A percentile compares a stretch with the other conserved stretches of the same genome.
These are phyloP conservation scores for Trichoderma asperellum DNA, from an alignment of 2,329 filamentous ascomycete species.

Conservation along the genomic window DNA sequence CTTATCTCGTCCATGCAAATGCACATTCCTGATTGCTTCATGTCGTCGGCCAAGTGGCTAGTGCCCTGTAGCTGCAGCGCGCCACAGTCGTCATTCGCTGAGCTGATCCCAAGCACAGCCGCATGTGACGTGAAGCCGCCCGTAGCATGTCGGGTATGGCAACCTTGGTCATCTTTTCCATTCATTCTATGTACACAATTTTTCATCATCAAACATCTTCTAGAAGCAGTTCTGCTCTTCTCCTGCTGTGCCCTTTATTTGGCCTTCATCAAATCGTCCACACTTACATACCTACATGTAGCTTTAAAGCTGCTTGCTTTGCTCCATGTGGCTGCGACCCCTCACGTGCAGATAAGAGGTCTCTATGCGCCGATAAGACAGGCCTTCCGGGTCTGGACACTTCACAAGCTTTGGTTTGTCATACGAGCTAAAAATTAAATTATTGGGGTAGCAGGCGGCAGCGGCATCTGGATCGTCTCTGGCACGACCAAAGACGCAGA, in stretches of 20 bases:
- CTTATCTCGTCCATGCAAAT: neutral
- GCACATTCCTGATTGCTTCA: neutral
- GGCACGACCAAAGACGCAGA: conserved; percentile 14
- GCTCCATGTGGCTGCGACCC: neutral
- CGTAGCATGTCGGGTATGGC: neutral
- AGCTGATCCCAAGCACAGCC: conserved; percentile 13
- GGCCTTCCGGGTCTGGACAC: conserved; percentile 19
- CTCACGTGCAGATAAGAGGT: conserved; percentile 26
- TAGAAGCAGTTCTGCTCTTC: neutral
- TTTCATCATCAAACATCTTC: neutral
- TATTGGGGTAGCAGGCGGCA: conserved; percentile 21
- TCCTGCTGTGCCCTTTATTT: neutral
- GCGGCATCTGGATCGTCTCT: conserved; percentile 17
- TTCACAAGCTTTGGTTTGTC: conserved; percentile 26
- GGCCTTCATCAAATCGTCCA: neutral
- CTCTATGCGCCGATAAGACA: conserved; percentile 15
- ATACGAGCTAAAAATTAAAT: conserved; percentile 23
- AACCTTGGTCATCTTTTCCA: neutral
- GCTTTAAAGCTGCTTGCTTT: neutral
- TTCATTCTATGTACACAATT: neutral
- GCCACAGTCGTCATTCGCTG: conserved; percentile 24
- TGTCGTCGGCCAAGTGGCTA: conserved; percentile 12
- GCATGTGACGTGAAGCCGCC: conserved; percentile 24
- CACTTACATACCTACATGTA: no score
- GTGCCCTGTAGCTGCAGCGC: conserved; percentile 5